phyloP scores from a whole-genome alignment of 2,329 filamentous ascomycete species.

The Dothiorella sarmentorum region DNA sequence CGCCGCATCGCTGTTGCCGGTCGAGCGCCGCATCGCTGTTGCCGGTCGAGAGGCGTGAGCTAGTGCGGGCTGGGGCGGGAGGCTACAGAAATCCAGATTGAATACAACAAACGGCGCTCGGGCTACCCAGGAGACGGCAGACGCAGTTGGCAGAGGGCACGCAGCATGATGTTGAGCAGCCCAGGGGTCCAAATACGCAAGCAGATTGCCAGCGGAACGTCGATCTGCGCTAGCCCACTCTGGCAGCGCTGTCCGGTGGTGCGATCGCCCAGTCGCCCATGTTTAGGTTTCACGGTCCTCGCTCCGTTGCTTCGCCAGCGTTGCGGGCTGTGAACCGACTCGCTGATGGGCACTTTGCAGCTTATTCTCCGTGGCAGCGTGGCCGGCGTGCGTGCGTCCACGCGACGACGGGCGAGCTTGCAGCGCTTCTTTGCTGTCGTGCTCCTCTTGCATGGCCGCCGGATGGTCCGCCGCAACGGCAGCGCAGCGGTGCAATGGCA shows the following conservation, averaged over 20 bases:
- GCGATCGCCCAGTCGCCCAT: neutral
- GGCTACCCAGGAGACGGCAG: neutral
- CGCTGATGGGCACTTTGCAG: neutral
- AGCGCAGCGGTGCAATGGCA: neutral
- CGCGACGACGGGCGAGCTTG: neutral
- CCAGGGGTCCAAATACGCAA: neutral
- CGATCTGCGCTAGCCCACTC: neutral
- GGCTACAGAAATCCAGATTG: neutral
- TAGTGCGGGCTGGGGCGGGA: neutral
- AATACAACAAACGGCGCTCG: neutral
- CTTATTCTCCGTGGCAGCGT: constrained; percentile 1
- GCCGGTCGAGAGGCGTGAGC: neutral
- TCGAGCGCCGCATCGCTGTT: neutral
- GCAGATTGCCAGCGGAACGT: neutral
- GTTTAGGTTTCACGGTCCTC: constrained; percentile 2
- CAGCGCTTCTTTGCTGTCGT: neutral
- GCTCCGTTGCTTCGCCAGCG: neutral
- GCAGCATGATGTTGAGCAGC: neutral
- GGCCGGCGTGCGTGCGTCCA: neutral
- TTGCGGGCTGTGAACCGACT: neutral
- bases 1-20: neutral
- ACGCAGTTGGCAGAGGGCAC: neutral
- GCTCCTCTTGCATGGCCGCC: neutral
- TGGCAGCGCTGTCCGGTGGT: neutral
- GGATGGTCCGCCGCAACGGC: neutral